Evolutionary conservation across 2,329 filamentous ascomycete species (phyloP).

Genomic region (Neonectria ditissima): DNA sequence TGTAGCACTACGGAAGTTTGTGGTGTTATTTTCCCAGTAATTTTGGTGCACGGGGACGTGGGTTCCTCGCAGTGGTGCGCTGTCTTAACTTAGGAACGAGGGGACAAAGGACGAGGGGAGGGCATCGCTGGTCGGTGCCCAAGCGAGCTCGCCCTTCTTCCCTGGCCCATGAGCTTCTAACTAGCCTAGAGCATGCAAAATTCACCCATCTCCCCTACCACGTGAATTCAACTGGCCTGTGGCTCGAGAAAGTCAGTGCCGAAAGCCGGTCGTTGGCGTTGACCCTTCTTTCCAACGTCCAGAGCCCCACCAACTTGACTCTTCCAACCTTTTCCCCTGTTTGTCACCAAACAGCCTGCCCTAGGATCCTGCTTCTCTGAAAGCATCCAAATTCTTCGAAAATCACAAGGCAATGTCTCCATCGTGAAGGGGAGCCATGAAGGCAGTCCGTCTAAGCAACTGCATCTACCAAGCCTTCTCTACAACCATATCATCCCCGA

Average conservation of each 20-base stretch:
- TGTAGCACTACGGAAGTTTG: background rate
- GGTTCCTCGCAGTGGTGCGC: background rate
- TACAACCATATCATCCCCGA: background rate
- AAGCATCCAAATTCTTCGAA: background rate
- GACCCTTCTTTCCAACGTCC: background rate
- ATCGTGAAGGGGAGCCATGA: background rate
- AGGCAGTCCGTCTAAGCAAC: background rate
- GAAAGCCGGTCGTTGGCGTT: background rate
- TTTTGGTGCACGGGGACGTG: background rate
- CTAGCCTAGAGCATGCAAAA: background rate
- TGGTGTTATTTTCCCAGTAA: background rate
- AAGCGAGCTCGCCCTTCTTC: too few species aligned
- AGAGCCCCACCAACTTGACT: background rate
- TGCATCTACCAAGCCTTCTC: background rate
- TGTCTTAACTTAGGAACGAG: background rate
- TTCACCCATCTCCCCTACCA: too few species aligned
- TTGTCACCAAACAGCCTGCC: background rate
- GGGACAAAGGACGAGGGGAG: background rate
- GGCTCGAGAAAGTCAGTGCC: too few species aligned
- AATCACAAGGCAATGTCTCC: background rate
- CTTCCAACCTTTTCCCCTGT: background rate
- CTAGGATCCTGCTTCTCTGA: background rate
- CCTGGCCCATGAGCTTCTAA: background rate
- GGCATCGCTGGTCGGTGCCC: background rate
- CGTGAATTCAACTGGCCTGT: too few species aligned